These are phyloP conservation scores for Hygrophoropsis aurantiaca DNA, from an alignment of 768 basidiomycete species.

Conservation along the genomic window DNA sequence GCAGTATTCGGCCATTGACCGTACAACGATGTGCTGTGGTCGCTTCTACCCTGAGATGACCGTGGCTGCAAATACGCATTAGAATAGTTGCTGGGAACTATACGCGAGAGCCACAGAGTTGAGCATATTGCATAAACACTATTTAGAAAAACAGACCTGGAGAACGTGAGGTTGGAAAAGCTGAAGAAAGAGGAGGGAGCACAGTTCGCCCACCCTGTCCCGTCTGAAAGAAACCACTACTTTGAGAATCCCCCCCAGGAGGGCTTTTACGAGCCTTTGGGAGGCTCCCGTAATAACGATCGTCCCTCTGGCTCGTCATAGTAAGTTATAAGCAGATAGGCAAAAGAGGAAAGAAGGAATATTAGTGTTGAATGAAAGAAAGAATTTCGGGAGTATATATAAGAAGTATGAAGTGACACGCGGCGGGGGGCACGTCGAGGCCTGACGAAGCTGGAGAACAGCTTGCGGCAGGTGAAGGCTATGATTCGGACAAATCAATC, in stretches of 20 bases:
- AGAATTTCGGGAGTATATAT: slow-evolving; percentile 57
- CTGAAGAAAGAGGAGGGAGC: slow-evolving; percentile 82
- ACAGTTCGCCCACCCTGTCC: slow-evolving; percentile 89
- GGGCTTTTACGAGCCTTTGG: slow-evolving; percentile 63
- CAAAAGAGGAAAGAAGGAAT: slow-evolving; percentile 50
- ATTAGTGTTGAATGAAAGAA: slow-evolving; percentile 44
- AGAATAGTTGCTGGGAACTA: slow-evolving; percentile 60
- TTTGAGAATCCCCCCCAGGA: slow-evolving; percentile 62
- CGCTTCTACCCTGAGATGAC: slow-evolving; percentile 59
- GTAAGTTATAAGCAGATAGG: slow-evolving; percentile 52
- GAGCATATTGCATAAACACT: slow-evolving; percentile 55
- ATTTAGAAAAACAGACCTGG: slow-evolving; percentile 77
- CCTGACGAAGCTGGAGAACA: slow-evolving; percentile 33
- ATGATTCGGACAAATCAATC: slow-evolving; percentile 37
- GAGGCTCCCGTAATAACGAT: slow-evolving; percentile 67
- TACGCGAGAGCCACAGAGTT: slow-evolving; percentile 53
- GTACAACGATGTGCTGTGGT: slow-evolving; percentile 52
- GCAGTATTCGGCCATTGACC: slow-evolving; percentile 40
- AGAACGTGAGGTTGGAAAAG: slow-evolving; percentile 87
- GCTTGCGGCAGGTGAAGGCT: slow-evolving; percentile 37
- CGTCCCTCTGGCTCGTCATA: slow-evolving; percentile 74
- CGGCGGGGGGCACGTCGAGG: slow-evolving; percentile 42
- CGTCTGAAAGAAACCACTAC: slow-evolving; percentile 67
- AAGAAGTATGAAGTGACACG: slow-evolving; percentile 40
- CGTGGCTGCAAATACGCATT: slow-evolving; percentile 65